Conservation (phyloP, 2,329 filamentous ascomycete species). For the Ceratocystis alfenasii region DNA sequence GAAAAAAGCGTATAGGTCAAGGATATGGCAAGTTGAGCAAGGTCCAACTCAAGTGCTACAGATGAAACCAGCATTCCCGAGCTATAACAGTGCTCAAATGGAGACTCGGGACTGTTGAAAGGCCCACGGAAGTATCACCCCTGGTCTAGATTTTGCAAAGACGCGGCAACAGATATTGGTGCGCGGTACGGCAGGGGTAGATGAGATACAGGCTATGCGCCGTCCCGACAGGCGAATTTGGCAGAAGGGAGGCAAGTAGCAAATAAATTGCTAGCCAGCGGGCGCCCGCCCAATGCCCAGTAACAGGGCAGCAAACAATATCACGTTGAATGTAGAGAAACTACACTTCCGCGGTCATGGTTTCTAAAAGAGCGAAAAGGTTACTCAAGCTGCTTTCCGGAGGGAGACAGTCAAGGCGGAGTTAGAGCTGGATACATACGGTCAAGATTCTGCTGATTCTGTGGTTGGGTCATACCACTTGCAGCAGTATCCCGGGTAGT, state of each 20-base stretch:
- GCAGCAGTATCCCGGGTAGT: slow-evolving; percentile 50
- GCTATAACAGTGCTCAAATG: too few relatives aligned
- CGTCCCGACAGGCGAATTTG: background rate
- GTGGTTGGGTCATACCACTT: slow-evolving; percentile 45
- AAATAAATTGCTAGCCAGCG: background rate
- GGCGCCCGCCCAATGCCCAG: slow-evolving; percentile 34
- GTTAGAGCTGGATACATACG: slow-evolving; percentile 15
- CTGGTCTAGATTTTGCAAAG: too few relatives aligned
- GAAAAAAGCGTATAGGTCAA: background rate
- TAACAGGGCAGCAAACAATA: slow-evolving; percentile 27
- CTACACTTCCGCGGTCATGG: slow-evolving; percentile 11
- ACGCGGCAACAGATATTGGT: background rate
- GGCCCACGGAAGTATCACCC: too few relatives aligned
- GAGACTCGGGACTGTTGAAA: too few relatives aligned
- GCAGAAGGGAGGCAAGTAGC: background rate
- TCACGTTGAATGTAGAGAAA: background rate
- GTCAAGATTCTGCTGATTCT: slow-evolving; percentile 29
- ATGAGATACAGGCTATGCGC: background rate
- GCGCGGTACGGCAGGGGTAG: background rate
- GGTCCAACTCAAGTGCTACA: background rate
- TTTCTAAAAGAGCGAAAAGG: slow-evolving; percentile 14
- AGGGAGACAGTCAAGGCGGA: background rate
- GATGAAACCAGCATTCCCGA: background rate
- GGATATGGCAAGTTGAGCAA: background rate
- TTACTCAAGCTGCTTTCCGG: slow-evolving; percentile 13